Conservation (phyloP, 2,329 filamentous ascomycete genomes). For the Neopestalotiopsis rosae region DNA sequence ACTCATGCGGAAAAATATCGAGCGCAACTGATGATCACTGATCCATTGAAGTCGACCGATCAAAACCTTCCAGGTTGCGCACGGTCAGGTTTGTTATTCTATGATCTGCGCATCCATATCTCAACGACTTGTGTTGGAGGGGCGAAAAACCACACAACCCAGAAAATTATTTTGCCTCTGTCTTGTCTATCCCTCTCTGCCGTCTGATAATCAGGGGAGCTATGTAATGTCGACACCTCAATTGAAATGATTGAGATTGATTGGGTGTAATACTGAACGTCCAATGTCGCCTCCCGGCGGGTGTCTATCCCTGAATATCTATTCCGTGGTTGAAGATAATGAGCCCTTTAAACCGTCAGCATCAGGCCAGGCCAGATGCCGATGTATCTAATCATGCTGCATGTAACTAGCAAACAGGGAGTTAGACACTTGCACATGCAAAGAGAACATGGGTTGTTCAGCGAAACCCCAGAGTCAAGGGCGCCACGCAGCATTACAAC, state of each 20-base stretch:
- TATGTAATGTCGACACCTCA: not conserved
- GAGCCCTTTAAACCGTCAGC: not conserved
- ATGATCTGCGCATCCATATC: not conserved
- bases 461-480: not conserved
- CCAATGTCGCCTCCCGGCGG: not conserved
- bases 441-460: not conserved
- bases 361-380: not conserved
- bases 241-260: not conserved
- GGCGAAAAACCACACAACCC: not conserved
- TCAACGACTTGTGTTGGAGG: not conserved
- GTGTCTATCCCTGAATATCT: constrained; percentile 1
- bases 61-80: not conserved
- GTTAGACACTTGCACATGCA: not conserved
- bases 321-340: not conserved
- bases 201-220: not conserved
- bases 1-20: not conserved
- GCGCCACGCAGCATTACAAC: not conserved
- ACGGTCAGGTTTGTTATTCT: not conserved
- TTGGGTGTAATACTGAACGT: not conserved
- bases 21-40: not conserved
- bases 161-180: not conserved
- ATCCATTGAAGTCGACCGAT: not conserved
- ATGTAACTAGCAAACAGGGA: not conserved
- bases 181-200: not conserved
- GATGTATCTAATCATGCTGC: not conserved